phyloP scores from a whole-genome alignment of 805 yeast genomes.

The Metschnikowia proteae region DNA sequence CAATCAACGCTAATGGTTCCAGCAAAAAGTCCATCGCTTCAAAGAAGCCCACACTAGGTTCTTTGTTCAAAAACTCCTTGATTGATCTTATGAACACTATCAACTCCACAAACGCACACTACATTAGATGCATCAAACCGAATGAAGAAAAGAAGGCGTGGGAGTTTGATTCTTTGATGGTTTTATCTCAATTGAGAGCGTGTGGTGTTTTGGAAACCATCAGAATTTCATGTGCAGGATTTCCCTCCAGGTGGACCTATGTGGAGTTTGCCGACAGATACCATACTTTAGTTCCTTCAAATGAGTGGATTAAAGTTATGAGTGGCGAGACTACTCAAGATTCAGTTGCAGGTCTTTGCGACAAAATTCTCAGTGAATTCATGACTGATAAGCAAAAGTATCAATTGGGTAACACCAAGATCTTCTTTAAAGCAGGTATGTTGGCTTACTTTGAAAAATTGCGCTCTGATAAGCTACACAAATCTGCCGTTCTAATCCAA shows the following conservation, averaged over 20 bases:
- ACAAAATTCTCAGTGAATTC: conserved; percentile 59
- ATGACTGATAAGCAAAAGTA: conserved; percentile 67
- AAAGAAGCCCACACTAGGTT: conserved; percentile 90
- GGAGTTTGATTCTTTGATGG: conserved; percentile 95
- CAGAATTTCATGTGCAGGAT: conserved; percentile 95
- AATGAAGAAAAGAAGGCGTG: conserved; percentile 92
- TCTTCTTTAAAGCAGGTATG: conserved; percentile 96
- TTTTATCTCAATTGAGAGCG: conserved; percentile 89
- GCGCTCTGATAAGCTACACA: conserved; percentile 72
- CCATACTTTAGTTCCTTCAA: conserved; percentile 74
- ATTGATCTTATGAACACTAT: conserved; percentile 92
- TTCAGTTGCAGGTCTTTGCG: conserved; percentile 61
- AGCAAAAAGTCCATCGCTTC: conserved; percentile 42
- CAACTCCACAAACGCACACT: conserved; percentile 92
- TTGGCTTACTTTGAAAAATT: conserved; percentile 84
- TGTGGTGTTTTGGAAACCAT: conserved; percentile 98
- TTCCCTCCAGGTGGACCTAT: conserved; percentile 94
- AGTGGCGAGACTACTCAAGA: conserved; percentile 48
- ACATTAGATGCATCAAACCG: conserved; percentile 96
- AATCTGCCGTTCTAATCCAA: conserved; percentile 81
- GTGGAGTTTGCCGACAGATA: conserved; percentile 89
- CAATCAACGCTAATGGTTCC: conserved; percentile 31
- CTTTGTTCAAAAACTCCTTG: conserved; percentile 87
- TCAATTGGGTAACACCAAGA: conserved; percentile 89
- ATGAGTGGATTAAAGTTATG: conserved; percentile 60